Evolutionary conservation across 768 basidiomycete species (phyloP), one percentile per base, ranked within the genome.

Genomic region (Mycena filopes): DNA sequence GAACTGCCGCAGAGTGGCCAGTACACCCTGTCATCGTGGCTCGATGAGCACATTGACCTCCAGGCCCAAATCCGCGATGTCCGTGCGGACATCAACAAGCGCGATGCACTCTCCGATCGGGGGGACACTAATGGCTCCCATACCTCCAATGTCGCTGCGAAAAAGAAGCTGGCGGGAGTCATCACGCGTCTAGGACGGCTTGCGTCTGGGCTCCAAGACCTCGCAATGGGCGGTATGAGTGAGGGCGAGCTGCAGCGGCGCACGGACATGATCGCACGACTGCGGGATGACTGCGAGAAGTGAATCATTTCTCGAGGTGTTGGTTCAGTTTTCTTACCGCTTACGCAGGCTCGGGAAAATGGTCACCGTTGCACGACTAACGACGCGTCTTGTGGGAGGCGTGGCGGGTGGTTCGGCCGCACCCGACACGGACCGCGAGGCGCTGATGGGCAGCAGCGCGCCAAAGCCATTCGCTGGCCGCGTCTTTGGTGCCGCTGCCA

Each of bases 231-330:
- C 43, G 94, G 93, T 40, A 86, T 98, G 85, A 90, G 87, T 68
- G 89, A 95, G 76, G 97, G 97, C n/a, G 97, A 99, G 82, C 81
- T 95, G 71, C 90, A 92, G 78, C 82, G 97, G 60, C 83, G 97
- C 66, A 90, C 90, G 65, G 96, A 96, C 72, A 90, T 98, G 89
- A 89, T 96, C 54, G 92, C 90, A 58, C 84, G 91, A 63, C 80
- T 98, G 70, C 91, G 92, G 78, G 95, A 96, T 74, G 96, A 98
- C 75, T 91, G 93, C 80, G 93, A 93, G 81, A 93, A 91, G 55
- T 58, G n/a, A 38, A 38, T 43, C 28, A 9, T 31, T 29, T 31
- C 42, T 36, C 36, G 36, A 15, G 36, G 10, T 36, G 10, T 9
- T 20, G 13, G 21, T 18, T 63, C 9, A 5, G 16, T 57, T 20